Conservation (phyloP, 768 basidiomycete genomes). For the Calvatia gigantea region DNA sequence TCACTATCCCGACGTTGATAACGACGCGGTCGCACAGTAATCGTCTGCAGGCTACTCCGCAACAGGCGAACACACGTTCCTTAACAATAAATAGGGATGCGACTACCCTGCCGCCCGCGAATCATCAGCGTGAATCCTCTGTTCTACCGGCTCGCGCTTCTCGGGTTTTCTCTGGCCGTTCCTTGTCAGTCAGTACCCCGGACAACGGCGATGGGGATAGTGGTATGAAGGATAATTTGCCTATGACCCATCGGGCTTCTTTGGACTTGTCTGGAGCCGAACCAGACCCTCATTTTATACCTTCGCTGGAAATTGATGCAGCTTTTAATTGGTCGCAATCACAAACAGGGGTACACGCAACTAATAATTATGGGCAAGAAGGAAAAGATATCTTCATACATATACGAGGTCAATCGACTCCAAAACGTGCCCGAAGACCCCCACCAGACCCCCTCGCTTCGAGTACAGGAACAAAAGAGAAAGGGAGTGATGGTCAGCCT, state of each 20-base stretch:
- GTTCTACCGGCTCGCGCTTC: background rate
- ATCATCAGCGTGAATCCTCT: background rate
- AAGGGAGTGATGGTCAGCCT: background rate
- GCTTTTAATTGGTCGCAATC: constrained; percentile 42
- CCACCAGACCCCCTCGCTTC: background rate
- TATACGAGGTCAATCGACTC: constrained; percentile 11
- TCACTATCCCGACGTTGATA: too few species aligned
- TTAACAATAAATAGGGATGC: background rate
- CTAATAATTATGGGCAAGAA: constrained; percentile 18
- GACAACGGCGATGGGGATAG: background rate
- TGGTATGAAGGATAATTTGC: background rate
- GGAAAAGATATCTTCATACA: constrained; percentile 6
- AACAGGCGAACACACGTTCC: too few species aligned
- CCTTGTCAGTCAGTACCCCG: background rate
- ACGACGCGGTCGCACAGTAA: too few species aligned
- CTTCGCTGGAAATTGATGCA: constrained; percentile 21
- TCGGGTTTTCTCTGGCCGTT: background rate
- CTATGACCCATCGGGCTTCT: background rate
- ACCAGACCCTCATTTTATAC: constrained; percentile 20
- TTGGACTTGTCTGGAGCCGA: constrained; percentile 5
- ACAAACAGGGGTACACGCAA: constrained; percentile 24
- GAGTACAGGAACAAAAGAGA: background rate
- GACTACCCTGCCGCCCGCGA: background rate
- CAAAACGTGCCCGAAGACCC: background rate
- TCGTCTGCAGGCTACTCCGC: background rate